Conservation (phyloP, 164 flowering plant genomes). For the Kalanchoe fedtschenkoi region DNA sequence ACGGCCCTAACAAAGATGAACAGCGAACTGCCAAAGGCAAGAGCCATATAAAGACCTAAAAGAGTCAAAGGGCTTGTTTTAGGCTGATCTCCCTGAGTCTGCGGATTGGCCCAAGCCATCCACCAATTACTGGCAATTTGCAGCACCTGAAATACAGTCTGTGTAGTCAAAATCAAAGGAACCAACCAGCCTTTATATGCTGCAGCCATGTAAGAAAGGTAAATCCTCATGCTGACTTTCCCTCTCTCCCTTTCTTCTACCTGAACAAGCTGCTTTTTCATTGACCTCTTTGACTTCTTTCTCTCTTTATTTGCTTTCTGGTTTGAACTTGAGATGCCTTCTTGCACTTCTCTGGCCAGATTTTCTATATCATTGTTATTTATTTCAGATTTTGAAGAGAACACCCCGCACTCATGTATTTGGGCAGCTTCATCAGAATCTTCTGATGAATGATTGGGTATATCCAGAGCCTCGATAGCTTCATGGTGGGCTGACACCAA, state of each 20-base stretch:
- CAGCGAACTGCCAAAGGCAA: conserved; percentile 96
- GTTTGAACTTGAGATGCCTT: conserved; percentile 45
- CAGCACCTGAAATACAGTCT: conserved; percentile 74
- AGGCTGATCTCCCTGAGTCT: conserved; percentile 69
- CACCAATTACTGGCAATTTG: conserved; percentile 98
- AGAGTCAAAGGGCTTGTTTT: conserved; percentile 59
- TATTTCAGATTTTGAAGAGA: conserved; percentile 28
- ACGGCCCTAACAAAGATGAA: conserved; percentile 89
- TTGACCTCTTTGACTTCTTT: conserved; percentile 75
- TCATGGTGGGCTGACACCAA: conserved; percentile 89
- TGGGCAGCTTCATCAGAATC: conserved; percentile 47
- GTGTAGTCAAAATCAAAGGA: conserved; percentile 76
- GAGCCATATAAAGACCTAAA: conserved; percentile 83
- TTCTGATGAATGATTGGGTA: conserved; percentile 43
- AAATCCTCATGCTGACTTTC: conserved; percentile 83
- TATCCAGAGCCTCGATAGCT: conserved; percentile 88
- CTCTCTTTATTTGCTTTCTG: conserved; percentile 73
- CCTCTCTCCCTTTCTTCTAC: conserved; percentile 97
- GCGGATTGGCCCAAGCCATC: conserved; percentile 99
- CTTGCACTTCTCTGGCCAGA: conserved; percentile 55
- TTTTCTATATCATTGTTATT: conserved; percentile 28
- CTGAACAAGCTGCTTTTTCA: conserved; percentile 93
- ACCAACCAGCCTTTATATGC: conserved; percentile 84
- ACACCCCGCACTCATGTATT: conserved; percentile 17
- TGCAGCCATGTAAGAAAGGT: conserved; percentile 90